Conservation (phyloP, 192 early-diverging fungal genomes). For the Coemansia sp. region DNA sequence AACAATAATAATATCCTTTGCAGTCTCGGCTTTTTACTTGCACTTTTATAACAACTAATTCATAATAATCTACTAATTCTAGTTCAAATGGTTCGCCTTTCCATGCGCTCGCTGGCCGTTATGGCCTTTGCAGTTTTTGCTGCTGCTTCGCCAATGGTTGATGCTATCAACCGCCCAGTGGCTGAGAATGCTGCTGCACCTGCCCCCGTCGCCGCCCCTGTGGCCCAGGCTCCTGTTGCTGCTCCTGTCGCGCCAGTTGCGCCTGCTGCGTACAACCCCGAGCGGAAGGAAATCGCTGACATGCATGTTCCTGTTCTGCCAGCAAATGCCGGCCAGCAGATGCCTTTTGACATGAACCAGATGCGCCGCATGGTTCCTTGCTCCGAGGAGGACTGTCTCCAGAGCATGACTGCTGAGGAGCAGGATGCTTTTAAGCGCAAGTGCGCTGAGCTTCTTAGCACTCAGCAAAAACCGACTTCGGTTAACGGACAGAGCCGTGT, state of each 20-base stretch:
- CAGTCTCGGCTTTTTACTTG: too few species aligned
- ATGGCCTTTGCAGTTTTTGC: conserved; percentile 48
- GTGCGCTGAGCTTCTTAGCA: conserved; percentile 32
- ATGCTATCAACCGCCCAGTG: conserved; percentile 16
- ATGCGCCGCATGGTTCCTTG: conserved; percentile 34
- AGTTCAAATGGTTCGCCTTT: conserved; percentile 36
- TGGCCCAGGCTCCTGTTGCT: conserved; percentile 10
- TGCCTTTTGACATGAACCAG: conserved; percentile 8
- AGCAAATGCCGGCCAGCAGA: conserved; percentile 8
- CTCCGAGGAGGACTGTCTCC: conserved; percentile 41
- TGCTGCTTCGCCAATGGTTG: conserved; percentile 29
- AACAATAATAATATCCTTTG: too few species aligned
- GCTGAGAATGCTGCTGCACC: conserved; percentile 14
- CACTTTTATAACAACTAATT: too few species aligned
- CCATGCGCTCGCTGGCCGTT: conserved; percentile 44
- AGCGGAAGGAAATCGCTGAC: conserved; percentile 18
- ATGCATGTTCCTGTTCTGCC: conserved; percentile 20
- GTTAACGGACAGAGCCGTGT: conserved; percentile 37
- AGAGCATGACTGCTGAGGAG: conserved; percentile 38
- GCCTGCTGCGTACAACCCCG: conserved; percentile 7
- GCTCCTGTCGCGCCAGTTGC: not conserved
- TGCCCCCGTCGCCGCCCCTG: conserved; percentile 10
- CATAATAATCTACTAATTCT: not conserved
- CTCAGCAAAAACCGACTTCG: conserved; percentile 16
- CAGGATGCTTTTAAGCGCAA: conserved; percentile 35